Percentiles rank a stretch among this genome's conserved stretches.
These are phyloP conservation scores for Apiospora aurea DNA, from an alignment of 2,329 filamentous ascomycete species.

Conservation along the genomic window DNA sequence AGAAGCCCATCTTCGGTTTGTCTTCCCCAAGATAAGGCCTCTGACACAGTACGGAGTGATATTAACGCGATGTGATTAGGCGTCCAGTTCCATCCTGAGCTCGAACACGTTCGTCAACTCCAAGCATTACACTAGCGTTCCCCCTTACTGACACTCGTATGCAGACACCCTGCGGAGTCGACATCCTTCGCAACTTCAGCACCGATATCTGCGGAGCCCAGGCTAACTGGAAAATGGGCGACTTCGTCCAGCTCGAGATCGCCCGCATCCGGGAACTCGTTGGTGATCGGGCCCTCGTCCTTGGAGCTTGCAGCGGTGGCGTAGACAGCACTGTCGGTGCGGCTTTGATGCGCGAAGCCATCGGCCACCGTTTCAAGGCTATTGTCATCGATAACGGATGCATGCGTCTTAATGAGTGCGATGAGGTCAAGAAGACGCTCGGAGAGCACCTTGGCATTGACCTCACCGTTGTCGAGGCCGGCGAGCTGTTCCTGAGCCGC, in stretches of 20 bases:
- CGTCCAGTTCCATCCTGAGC: conserved; percentile 83
- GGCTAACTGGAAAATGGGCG: conserved; percentile 84
- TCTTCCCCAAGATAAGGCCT: not conserved
- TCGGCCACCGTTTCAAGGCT: conserved; percentile 80
- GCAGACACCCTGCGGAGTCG: conserved; percentile 68
- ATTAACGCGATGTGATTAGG: not conserved
- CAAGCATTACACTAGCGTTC: conserved; percentile 48
- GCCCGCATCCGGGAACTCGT: conserved; percentile 81
- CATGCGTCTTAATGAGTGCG: conserved; percentile 85
- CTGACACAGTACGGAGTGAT: not conserved
- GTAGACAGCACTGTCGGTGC: conserved; percentile 91
- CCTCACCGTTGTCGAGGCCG: conserved; percentile 84
- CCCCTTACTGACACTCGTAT: conserved; percentile 30
- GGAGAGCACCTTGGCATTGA: conserved; percentile 85
- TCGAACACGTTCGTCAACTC: not conserved
- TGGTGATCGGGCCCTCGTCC: conserved; percentile 81
- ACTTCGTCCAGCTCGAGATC: conserved; percentile 85
- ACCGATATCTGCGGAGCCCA: conserved; percentile 80
- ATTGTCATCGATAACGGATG: conserved; percentile 84
- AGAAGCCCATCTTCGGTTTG: conserved; percentile 72
- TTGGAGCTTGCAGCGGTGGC: conserved; percentile 81
- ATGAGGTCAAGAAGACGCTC: conserved; percentile 81
- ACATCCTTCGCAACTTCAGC: conserved; percentile 83
- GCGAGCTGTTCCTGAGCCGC: conserved; percentile 74
- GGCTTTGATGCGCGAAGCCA: conserved; percentile 61